Conservation (phyloP, 2,329 filamentous ascomycete genomes). For the Harringtonia lauricola region DNA sequence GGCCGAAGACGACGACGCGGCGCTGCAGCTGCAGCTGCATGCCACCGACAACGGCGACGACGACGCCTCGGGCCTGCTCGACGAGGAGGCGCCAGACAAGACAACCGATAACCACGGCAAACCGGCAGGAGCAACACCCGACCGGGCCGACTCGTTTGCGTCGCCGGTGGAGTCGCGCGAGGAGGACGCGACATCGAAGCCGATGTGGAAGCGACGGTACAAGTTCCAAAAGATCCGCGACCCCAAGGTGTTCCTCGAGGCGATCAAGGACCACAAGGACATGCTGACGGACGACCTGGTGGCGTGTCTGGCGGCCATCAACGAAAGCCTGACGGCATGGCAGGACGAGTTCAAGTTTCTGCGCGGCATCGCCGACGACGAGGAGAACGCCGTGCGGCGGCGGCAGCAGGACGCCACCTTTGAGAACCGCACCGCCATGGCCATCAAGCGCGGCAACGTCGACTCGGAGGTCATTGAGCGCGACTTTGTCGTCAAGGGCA, state of each 20-base stretch:
- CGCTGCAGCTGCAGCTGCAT: not conserved
- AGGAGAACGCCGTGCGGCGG: slow-evolving; percentile 44
- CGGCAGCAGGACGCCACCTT: slow-evolving; percentile 26
- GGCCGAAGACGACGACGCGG: not conserved
- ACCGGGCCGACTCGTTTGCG: too few species aligned
- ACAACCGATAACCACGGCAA: too few species aligned
- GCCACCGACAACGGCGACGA: not conserved
- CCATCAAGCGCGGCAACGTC: slow-evolving; percentile 31
- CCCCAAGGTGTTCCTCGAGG: slow-evolving; percentile 34
- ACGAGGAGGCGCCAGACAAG: not conserved
- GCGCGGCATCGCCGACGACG: slow-evolving; percentile 41
- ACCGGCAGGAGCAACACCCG: too few species aligned
- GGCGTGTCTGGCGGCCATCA: slow-evolving; percentile 30
- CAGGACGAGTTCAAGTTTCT: slow-evolving; percentile 42
- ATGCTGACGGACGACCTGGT: slow-evolving; percentile 36
- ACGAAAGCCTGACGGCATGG: slow-evolving; percentile 35
- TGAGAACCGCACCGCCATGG: slow-evolving; percentile 26
- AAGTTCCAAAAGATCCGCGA: slow-evolving; percentile 39
- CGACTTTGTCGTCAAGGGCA: slow-evolving; percentile 44
- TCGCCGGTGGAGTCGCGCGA: not conserved
- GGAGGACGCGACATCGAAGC: slow-evolving; percentile 1
- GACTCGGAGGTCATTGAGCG: slow-evolving; percentile 33
- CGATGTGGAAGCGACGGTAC: slow-evolving; percentile 25
- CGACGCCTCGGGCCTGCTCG: not conserved
- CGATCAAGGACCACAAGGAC: slow-evolving; percentile 38